Conservation (phyloP, 805 yeast species). For the Candida stauntonica region DNA sequence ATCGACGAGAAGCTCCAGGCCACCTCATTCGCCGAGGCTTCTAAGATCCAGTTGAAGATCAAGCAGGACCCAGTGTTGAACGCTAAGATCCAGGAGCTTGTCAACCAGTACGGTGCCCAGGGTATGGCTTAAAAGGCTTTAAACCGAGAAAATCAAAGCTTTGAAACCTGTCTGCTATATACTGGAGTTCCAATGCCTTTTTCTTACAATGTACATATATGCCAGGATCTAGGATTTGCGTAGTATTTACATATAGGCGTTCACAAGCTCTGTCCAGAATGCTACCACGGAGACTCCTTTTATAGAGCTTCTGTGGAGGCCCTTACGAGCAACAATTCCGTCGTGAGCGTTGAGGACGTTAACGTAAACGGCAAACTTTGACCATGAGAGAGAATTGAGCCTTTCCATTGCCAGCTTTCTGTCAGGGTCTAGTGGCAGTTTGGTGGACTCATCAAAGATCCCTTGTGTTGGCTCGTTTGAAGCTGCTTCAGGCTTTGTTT, state of each 20-base stretch:
- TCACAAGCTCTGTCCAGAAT: constrained; percentile 38
- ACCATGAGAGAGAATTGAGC: constrained; percentile 67
- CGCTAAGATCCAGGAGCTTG: constrained; percentile 56
- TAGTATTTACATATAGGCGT: constrained; percentile 21
- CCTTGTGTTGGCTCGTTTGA: constrained; percentile 16
- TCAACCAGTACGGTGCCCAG: constrained; percentile 35
- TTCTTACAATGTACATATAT: too few relatives aligned
- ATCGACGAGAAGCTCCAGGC: constrained; percentile 87
- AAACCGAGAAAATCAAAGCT: too few relatives aligned
- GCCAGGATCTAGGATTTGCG: too few relatives aligned
- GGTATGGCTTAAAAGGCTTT: constrained; percentile 1
- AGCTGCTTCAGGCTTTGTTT: too few relatives aligned
- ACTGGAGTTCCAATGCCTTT: too few relatives aligned
- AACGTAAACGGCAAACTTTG: constrained; percentile 68
- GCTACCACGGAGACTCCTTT: constrained; percentile 48
- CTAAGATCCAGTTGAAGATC: constrained; percentile 81
- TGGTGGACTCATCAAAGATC: constrained; percentile 17
- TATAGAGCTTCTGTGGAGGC: constrained; percentile 44
- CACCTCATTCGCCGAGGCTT: constrained; percentile 86
- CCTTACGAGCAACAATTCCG: constrained; percentile 76
- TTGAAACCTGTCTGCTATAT: too few relatives aligned
- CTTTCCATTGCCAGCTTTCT: constrained; percentile 42
- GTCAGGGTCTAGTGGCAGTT: constrained; percentile 34
- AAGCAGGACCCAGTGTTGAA: constrained; percentile 63
- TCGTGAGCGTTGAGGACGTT: constrained; percentile 81